A percentile compares a stretch with the other conserved stretches of the same genome.
These are phyloP conservation scores for Trametes hirsuta DNA, from an alignment of 1,284 basidiomycete genomes.

Conservation along the genomic window DNA sequence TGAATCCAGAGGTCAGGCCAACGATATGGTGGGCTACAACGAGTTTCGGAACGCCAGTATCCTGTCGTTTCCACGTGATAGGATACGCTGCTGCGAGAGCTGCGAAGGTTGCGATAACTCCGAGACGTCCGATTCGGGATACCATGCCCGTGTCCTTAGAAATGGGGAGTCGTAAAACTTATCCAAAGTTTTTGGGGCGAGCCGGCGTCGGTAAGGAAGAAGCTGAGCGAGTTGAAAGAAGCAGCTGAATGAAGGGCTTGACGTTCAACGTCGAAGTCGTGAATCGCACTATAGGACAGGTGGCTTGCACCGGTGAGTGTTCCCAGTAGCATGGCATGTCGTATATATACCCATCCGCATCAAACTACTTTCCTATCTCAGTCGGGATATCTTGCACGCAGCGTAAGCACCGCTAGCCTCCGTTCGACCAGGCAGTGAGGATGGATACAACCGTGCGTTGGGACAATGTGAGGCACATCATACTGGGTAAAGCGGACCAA, in stretches of 20 bases:
- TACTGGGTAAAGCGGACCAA: too few species aligned
- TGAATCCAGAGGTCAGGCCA: neutral
- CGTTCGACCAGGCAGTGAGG: too few species aligned
- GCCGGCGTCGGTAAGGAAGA: neutral
- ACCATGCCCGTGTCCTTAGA: neutral
- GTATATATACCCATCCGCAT: neutral
- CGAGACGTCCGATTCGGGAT: neutral
- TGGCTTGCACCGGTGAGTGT: neutral
- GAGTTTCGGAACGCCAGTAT: slow-evolving; percentile 22
- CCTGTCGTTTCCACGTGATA: neutral
- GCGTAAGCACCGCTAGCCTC: too few species aligned
- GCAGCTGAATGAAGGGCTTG: neutral
- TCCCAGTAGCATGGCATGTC: neutral
- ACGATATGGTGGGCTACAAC: neutral
- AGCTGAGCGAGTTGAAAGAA: neutral
- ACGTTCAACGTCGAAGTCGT: slow-evolving; percentile 5
- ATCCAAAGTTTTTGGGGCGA: neutral
- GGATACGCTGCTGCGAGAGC: neutral
- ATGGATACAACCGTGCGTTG: too few species aligned
- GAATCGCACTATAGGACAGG: neutral
- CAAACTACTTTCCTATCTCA: too few species aligned
- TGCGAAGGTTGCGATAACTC: neutral
- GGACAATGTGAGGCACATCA: too few species aligned
- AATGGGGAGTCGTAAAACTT: neutral
- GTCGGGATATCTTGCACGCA: too few species aligned